Conservation (phyloP, 1,139 yeast species). For the Sugiyamaella grinbergsii region DNA sequence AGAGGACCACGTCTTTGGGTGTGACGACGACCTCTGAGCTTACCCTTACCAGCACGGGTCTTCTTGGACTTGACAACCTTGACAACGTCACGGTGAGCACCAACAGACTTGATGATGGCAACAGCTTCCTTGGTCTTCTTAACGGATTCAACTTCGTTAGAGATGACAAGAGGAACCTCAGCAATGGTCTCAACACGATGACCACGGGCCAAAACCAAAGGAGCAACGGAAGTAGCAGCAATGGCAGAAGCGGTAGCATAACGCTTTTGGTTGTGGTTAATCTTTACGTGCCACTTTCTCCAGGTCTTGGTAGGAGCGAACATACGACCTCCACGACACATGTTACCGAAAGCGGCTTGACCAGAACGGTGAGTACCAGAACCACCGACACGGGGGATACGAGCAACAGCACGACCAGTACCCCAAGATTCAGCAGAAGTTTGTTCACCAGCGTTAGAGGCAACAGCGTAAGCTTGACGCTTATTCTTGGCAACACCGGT, state of each 20-base stretch:
- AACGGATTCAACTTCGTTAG: constrained; percentile 90
- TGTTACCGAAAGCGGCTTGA: constrained; percentile 99
- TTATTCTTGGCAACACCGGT: constrained; percentile 99
- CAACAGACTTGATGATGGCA: constrained; percentile 96
- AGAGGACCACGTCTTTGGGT: constrained; percentile 99
- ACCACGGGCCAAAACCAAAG: constrained; percentile 99
- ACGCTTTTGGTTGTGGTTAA: constrained; percentile 99
- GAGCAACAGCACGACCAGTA: constrained; percentile 99
- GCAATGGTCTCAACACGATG: constrained; percentile 99
- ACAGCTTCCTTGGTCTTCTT: constrained; percentile 98
- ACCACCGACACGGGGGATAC: constrained; percentile 99
- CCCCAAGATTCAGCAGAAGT: constrained; percentile 99
- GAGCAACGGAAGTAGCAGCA: constrained; percentile 98
- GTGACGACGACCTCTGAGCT: constrained; percentile 99
- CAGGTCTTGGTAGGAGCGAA: constrained; percentile 99
- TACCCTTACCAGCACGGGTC: constrained; percentile 99
- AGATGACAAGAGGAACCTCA: constrained; percentile 97
- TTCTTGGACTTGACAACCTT: constrained; percentile 98
- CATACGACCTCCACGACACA: constrained; percentile 99
- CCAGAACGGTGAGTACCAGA: constrained; percentile 99
- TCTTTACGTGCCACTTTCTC: constrained; percentile 99
- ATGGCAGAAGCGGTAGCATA: constrained; percentile 99
- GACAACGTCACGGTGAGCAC: constrained; percentile 98
- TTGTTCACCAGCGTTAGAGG: constrained; percentile 99
- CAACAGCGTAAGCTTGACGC: constrained; percentile 99